Evolutionary conservation across 805 yeast genomes (phyloP), one percentile per base, ranked within the genome.

Genomic region (Kuraishia molischiana): DNA sequence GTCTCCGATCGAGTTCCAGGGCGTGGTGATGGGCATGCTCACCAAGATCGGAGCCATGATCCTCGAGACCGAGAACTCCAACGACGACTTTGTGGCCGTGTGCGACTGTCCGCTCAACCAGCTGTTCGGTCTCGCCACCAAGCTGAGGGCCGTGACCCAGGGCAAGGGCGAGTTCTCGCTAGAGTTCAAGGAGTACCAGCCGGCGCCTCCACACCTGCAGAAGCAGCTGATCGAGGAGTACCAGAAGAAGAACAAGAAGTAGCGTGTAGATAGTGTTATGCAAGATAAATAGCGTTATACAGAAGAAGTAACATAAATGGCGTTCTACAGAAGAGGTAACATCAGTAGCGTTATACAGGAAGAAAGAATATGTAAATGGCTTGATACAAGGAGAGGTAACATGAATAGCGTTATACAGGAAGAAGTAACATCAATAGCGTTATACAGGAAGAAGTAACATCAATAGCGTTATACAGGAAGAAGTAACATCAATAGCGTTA

Each of bases 151-250:
- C 17, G 78, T 85, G 42, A 90, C 98, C 13, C 98, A 92, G 64
- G 99, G 99, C 64, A 92, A 92, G 60, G 98, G 99, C 53, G 97
- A 94, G 65, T 92, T 92, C 61, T 76, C 95, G 2, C 72, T 92
- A 61, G 99, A 92, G 61, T 92, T 92, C 67, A 80, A 84, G 56
- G 84, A 86, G 53, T 92, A 90, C 59, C 77, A 90, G 36, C 95
- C 95, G 48, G 83, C 94, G 37, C 74, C 94, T 35, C 85, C 90
- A 28, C 95, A 86, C 48, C 69, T 90, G 47, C 98, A 92, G 66
- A 83, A 71, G 55, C 84, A 90, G 64, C 72, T 92, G 64, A 80
- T 92, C 47, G 95, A 82, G 38, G 95, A 85, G 53, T 78, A 77
- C 56, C 72, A 74, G 49, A 79, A 81, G 72, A 76, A 67, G 57